Conservation (phyloP, 495 filamentous ascomycete species). For the Podospora sp. region DNA sequence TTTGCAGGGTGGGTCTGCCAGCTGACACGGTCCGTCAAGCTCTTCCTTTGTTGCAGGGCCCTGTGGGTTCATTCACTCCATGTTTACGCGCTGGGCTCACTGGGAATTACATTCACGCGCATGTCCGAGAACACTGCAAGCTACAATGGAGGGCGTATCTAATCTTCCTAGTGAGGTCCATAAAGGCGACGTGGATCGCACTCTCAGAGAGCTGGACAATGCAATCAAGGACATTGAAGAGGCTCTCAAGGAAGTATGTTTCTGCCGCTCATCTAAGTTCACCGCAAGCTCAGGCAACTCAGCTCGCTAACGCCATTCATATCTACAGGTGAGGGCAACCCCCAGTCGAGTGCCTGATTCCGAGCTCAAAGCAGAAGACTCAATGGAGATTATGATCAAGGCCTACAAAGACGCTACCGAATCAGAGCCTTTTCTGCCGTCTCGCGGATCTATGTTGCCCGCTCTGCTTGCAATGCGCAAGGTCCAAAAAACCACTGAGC, state of each 20-base stretch:
- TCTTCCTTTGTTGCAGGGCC: background rate
- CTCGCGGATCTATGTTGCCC: constrained; percentile 66
- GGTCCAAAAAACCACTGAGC: constrained; percentile 62
- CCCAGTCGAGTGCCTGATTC: constrained; percentile 12
- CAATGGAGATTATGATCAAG: constrained; percentile 59
- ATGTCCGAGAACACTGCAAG: background rate
- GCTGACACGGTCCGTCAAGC: background rate
- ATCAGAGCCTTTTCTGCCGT: constrained; percentile 64
- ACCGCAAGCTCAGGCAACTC: background rate
- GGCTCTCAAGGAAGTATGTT: constrained; percentile 51
- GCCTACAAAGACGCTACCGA: constrained; percentile 66
- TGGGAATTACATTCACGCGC: no score
- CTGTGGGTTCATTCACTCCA: background rate
- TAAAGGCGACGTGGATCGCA: constrained; percentile 61
- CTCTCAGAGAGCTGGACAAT: constrained; percentile 64
- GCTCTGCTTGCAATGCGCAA: constrained; percentile 70
- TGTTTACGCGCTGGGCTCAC: background rate
- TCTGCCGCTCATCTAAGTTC: background rate
- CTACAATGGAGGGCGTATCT: background rate
- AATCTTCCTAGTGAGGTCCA: constrained; percentile 30
- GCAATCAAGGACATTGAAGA: constrained; percentile 67
- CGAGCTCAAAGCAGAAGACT: constrained; percentile 27
- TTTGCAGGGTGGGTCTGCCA: background rate
- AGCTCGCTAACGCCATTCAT: background rate
- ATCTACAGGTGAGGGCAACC: constrained; percentile 26